These are phyloP conservation scores for Closterium sp. DNA, from an alignment of 139 green algal species.

Conservation along the genomic window DNA sequence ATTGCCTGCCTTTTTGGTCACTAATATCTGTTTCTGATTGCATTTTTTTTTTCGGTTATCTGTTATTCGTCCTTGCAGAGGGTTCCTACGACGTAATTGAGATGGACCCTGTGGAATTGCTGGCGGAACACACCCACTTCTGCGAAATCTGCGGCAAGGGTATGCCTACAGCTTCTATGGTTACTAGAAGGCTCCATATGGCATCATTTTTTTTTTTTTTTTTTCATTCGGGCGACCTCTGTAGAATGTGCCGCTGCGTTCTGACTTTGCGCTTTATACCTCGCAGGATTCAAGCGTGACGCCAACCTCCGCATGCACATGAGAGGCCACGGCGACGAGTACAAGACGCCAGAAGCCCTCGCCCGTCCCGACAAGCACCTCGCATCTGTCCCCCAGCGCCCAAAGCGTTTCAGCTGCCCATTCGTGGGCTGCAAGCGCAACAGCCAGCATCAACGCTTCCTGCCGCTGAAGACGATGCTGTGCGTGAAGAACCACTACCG, in stretches of 20 bases:
- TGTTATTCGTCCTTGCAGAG: background rate
- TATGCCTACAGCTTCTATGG: background rate
- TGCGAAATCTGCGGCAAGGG: constrained; percentile 43
- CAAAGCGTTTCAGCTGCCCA: constrained; percentile 33
- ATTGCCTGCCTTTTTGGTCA: no score
- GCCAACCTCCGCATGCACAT: constrained; percentile 49
- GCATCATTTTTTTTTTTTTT: no score
- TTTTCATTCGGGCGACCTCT: no score
- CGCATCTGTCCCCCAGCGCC: background rate
- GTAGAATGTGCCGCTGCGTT: no score
- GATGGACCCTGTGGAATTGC: constrained; percentile 36
- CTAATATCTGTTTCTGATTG: no score
- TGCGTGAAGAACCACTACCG: constrained; percentile 48
- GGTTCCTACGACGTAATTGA: constrained; percentile 34
- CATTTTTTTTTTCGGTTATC: no score
- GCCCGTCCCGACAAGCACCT: constrained; percentile 2
- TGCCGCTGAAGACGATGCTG: constrained; percentile 44
- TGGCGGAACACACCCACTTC: constrained; percentile 48
- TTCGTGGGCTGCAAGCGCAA: constrained; percentile 41
- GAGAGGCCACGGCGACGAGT: constrained; percentile 43
- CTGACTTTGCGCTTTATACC: no score
- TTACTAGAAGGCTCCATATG: no score
- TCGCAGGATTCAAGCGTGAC: constrained; percentile 40
- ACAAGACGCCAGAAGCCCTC: constrained; percentile 40
- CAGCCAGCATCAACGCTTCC: constrained; percentile 15